These are phyloP conservation scores for Tolypocladium paradoxum DNA, from an alignment of 2,329 filamentous ascomycete species.

Conservation along the genomic window DNA sequence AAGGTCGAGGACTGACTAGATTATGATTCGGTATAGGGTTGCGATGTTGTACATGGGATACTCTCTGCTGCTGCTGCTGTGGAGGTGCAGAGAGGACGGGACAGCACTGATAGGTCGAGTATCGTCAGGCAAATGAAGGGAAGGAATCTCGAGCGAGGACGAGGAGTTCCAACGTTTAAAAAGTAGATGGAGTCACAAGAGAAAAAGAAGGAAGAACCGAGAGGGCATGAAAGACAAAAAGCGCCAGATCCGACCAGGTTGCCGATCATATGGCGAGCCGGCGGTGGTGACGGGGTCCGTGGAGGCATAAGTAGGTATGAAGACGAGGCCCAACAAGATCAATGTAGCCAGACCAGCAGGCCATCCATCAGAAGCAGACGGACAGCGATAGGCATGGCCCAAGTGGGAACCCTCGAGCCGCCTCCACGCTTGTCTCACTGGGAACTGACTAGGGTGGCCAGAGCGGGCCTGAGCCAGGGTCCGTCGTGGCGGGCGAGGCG, in stretches of 20 bases:
- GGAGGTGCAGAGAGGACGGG: conserved; percentile 11
- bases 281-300: conserved; percentile 31
- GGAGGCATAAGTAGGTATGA: conserved; percentile 35
- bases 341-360: conserved; percentile 18
- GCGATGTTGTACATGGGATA: conserved; percentile 18
- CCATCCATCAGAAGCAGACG: conserved; percentile 4
- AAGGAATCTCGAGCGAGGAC: conserved; percentile 21
- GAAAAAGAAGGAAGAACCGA: conserved; percentile 39
- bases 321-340: conserved; percentile 28
- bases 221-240: conserved; percentile 30
- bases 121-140: conserved; percentile 29
- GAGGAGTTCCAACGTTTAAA: conserved; percentile 29
- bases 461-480: conserved; percentile 9
- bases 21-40: conserved; percentile 17
- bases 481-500: conserved; percentile 6
- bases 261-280: conserved; percentile 36
- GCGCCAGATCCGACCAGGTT: conserved; percentile 32
- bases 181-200: conserved; percentile 26
- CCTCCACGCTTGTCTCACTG: conserved; percentile 40
- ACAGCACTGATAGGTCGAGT: conserved; percentile 6
- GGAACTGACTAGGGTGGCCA: conserved; percentile 27
- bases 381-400: conserved; percentile 7
- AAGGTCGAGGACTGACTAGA: conserved; percentile 20
- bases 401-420: conserved; percentile 9
- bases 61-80: conserved; percentile 2